A percentile compares a stretch with the other conserved stretches of the same genome.
Evolutionary conservation across 495 filamentous ascomycete genomes (phyloP).

Genomic region (Letharia lupina): DNA sequence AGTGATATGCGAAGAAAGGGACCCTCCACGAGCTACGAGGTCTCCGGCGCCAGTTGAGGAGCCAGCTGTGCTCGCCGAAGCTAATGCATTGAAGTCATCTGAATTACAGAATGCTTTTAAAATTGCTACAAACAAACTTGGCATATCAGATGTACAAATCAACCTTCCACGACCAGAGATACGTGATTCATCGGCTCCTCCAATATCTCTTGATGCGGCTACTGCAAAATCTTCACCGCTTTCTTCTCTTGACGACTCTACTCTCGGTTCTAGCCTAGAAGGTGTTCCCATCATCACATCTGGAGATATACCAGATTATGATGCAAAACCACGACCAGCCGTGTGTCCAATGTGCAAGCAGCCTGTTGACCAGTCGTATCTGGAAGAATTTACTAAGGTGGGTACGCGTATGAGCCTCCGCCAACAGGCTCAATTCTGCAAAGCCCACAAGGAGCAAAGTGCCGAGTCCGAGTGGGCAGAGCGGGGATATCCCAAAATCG

Average conservation of each 20-base stretch:
- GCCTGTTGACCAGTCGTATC: conserved; percentile 44
- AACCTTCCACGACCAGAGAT: neutral
- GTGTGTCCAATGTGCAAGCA: conserved; percentile 63
- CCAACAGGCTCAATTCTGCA: conserved; percentile 61
- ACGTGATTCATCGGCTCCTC: neutral
- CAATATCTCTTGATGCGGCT: conserved; percentile 5
- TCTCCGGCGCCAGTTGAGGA: neutral
- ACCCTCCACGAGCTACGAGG: neutral
- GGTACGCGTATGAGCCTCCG: conserved; percentile 48
- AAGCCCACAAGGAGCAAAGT: conserved; percentile 51
- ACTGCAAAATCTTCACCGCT: conserved; percentile 5
- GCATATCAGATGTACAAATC: conserved; percentile 2
- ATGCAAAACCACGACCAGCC: neutral
- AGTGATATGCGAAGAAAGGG: neutral
- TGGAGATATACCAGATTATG: neutral
- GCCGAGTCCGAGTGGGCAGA: conserved; percentile 53
- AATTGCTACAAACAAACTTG: conserved; percentile 2
- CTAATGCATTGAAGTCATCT: neutral
- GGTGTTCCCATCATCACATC: neutral
- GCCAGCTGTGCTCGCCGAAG: neutral
- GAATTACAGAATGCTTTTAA: neutral
- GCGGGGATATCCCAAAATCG: conserved; percentile 66
- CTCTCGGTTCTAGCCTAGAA: neutral
- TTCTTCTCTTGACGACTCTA: conserved; percentile 8
- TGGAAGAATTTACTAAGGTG: conserved; percentile 38